Evolutionary conservation across 164 flowering plant genomes (phyloP).

Genomic region (Houttuynia cordata): DNA sequence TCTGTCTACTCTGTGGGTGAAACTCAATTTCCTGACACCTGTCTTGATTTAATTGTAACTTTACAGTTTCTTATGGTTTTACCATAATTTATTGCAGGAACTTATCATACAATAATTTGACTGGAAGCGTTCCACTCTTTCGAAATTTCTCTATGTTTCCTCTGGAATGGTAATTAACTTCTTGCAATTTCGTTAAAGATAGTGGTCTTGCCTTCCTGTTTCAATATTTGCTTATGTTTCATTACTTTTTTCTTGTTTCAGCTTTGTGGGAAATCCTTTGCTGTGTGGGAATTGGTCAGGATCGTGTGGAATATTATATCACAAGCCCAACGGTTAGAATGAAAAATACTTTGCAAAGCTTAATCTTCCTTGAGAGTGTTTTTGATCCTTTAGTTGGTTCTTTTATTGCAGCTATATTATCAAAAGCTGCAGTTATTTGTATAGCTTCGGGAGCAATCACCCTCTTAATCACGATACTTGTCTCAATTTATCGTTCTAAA

Average conservation of each 20-base stretch:
- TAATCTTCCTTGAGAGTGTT: background rate
- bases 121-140: constrained; percentile 48
- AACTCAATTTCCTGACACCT: background rate
- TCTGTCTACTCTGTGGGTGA: constrained; percentile 47
- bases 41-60: background rate
- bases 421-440: constrained; percentile 51
- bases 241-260: constrained; percentile 12
- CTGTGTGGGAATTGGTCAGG: constrained; percentile 79
- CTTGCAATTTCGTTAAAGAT: background rate
- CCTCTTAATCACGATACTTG: constrained; percentile 37
- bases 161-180: constrained; percentile 46
- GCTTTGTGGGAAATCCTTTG: constrained; percentile 74
- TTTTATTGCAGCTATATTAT: constrained; percentile 35
- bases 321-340: constrained; percentile 46
- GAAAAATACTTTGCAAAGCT: background rate
- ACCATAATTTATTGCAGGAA: constrained; percentile 26
- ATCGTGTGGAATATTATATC: constrained; percentile 43
- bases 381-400: background rate
- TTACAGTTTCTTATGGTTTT: background rate
- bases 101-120: constrained; percentile 72
- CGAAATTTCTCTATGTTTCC: constrained; percentile 60
- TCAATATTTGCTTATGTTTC: background rate
- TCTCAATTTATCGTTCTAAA: constrained; percentile 56
- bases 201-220: background rate
- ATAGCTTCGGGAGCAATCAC: constrained; percentile 48